A percentile compares a stretch with the other conserved stretches of the same genome.
These are phyloP conservation scores for Hyaloscypha finlandica DNA, from an alignment of 495 filamentous ascomycete species.

Conservation along the genomic window DNA sequence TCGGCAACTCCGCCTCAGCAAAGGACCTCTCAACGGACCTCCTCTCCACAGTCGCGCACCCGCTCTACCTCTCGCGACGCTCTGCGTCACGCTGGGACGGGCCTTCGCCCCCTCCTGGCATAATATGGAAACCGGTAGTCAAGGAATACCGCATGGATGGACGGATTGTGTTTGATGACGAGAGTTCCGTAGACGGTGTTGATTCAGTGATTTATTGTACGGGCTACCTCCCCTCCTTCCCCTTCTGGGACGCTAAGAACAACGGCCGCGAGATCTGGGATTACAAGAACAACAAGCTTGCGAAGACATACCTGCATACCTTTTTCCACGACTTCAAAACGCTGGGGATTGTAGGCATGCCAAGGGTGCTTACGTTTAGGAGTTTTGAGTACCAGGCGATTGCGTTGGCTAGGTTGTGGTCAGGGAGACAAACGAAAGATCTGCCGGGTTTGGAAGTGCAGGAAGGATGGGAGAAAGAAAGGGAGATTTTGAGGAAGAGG, in stretches of 20 bases:
- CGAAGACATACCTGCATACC: slow-evolving; percentile 44
- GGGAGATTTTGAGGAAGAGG: slow-evolving; percentile 28
- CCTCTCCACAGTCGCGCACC: slow-evolving; percentile 34
- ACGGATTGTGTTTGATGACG: slow-evolving; percentile 47
- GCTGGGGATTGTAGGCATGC: slow-evolving; percentile 45
- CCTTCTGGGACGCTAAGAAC: slow-evolving; percentile 47
- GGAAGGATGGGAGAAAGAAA: slow-evolving; percentile 42
- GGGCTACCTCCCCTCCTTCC: slow-evolving; percentile 49
- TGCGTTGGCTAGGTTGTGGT: slow-evolving; percentile 47
- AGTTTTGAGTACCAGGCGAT: slow-evolving; percentile 55
- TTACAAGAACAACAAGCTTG: slow-evolving; percentile 38
- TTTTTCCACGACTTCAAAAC: slow-evolving; percentile 43
- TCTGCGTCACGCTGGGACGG: slow-evolving; percentile 49
- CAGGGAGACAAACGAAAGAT: slow-evolving; percentile 34
- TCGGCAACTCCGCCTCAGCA: slow-evolving; percentile 55
- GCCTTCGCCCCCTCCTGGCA: slow-evolving; percentile 37
- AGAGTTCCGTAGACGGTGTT: slow-evolving; percentile 40
- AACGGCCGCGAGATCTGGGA: slow-evolving; percentile 46
- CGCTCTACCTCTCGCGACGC: slow-evolving; percentile 48
- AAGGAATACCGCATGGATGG: slow-evolving; percentile 37
- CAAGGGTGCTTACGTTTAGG: slow-evolving; percentile 48
- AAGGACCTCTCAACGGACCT: slow-evolving; percentile 47
- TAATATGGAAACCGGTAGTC: slow-evolving; percentile 46
- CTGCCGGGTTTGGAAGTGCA: slow-evolving; percentile 41
- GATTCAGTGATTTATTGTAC: slow-evolving; percentile 52